These are phyloP conservation scores for Pythium monospermum DNA, from an alignment of 352 stramenopile species.

Conservation along the genomic window DNA sequence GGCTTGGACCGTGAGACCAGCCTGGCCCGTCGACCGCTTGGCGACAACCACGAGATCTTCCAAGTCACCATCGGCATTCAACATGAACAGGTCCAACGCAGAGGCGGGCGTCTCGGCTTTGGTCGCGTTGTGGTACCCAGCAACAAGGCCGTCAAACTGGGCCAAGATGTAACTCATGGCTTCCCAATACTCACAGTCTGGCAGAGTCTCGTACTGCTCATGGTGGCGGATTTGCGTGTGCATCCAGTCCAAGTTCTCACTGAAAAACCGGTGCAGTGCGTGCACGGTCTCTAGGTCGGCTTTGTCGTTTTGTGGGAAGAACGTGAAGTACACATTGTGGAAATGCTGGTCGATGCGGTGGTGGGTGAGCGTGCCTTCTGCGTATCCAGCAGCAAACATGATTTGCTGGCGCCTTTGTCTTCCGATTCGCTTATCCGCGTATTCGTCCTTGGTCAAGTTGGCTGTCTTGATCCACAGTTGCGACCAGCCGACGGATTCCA, in stretches of 20 bases:
- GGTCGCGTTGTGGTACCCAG: conserved; percentile 32
- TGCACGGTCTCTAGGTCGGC: conserved; percentile 24
- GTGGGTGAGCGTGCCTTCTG: conserved; percentile 52
- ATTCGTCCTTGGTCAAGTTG: conserved; percentile 19
- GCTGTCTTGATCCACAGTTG: conserved; percentile 48
- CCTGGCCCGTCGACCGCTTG: conserved; percentile 2
- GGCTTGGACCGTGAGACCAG: not conserved
- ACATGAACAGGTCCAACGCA: conserved; percentile 40
- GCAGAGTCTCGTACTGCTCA: conserved; percentile 8
- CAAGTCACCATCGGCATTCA: conserved; percentile 53
- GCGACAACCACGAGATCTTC: conserved; percentile 44
- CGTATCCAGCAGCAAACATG: conserved; percentile 55
- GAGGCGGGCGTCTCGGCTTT: conserved; percentile 20
- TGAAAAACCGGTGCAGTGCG: conserved; percentile 32
- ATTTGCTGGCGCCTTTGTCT: conserved; percentile 24
- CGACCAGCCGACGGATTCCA: conserved; percentile 40
- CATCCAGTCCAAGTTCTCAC: conserved; percentile 43
- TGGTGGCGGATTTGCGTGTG: conserved; percentile 28
- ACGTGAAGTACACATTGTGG: conserved; percentile 41
- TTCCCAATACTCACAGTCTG: conserved; percentile 33
- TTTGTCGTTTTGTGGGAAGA: conserved; percentile 36
- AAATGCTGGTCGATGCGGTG: conserved; percentile 66
- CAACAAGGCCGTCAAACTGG: conserved; percentile 50
- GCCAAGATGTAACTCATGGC: conserved; percentile 29
- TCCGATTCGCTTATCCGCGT: conserved; percentile 3